Conservation (phyloP, 495 filamentous ascomycete genomes). For the Hypoxylon lienhwacheense region DNA sequence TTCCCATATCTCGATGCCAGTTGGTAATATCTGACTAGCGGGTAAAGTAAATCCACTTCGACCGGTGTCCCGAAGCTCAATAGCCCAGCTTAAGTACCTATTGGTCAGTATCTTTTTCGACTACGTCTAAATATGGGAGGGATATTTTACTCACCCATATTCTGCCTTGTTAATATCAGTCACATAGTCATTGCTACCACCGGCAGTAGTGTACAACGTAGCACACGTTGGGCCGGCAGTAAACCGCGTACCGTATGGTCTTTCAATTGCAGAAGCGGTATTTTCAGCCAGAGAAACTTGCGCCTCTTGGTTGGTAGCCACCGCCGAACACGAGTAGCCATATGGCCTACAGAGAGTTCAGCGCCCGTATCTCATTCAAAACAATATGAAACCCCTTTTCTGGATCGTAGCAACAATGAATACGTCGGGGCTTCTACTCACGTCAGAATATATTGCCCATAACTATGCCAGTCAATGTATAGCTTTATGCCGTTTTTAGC, state of each 20-base stretch:
- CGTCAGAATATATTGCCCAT: conserved; percentile 53
- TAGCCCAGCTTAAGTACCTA: conserved; percentile 47
- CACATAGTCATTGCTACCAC: conserved; percentile 59
- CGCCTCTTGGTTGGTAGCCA: conserved; percentile 49
- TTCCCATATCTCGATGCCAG: conserved; percentile 55
- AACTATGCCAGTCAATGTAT: conserved; percentile 65
- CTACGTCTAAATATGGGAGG: neutral
- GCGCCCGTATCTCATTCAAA: too few species aligned
- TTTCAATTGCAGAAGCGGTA: conserved; percentile 45
- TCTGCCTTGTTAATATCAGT: conserved; percentile 53
- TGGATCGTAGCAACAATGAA: conserved; percentile 1
- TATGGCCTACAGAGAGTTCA: conserved; percentile 33
- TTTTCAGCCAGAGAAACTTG: conserved; percentile 46
- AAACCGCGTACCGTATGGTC: conserved; percentile 52
- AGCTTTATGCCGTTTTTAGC: conserved; percentile 55
- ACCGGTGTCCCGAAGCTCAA: conserved; percentile 53
- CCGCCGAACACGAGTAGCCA: conserved; percentile 45
- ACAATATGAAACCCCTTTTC: neutral
- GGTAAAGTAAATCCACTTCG: conserved; percentile 61
- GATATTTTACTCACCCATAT: conserved; percentile 40
- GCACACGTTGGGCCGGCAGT: conserved; percentile 57
- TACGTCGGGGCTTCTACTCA: conserved; percentile 4
- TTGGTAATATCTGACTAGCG: conserved; percentile 56
- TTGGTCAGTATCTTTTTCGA: neutral
- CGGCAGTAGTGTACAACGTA: conserved; percentile 60